Evolutionary conservation across 2,329 filamentous ascomycete genomes (phyloP).

Genomic region (Trichoderma semiorbis): DNA sequence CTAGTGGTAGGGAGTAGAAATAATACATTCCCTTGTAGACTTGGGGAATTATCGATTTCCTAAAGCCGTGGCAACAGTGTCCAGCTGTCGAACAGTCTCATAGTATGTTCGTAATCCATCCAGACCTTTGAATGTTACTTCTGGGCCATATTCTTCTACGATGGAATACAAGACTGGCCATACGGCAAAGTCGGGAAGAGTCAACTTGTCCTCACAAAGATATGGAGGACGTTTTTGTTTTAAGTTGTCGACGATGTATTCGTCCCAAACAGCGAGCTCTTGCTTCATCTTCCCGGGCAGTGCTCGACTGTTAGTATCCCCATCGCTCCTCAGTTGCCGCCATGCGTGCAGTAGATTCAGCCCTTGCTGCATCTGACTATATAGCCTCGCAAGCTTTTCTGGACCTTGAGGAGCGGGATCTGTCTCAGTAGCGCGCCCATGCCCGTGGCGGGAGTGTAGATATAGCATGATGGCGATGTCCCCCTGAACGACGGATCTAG

Average conservation of each 20-base stretch:
- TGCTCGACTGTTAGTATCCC: slow-evolving; percentile 13
- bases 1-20: neutral
- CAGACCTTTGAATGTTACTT: slow-evolving; percentile 30
- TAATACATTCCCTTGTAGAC: neutral
- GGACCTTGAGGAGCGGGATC: slow-evolving; percentile 25
- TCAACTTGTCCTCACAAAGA: slow-evolving; percentile 41
- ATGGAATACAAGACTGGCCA: slow-evolving; percentile 54
- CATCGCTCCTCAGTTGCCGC: slow-evolving; percentile 23
- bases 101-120: slow-evolving; percentile 38
- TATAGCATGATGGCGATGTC: slow-evolving; percentile 56
- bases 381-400: slow-evolving; percentile 34
- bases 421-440: slow-evolving; percentile 22
- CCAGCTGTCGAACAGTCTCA: slow-evolving; percentile 25
- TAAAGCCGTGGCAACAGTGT: slow-evolving; percentile 26
- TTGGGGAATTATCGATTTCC: neutral
- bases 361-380: slow-evolving; percentile 42
- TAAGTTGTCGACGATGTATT: slow-evolving; percentile 26
- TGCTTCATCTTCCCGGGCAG: slow-evolving; percentile 26
- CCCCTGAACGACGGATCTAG: slow-evolving; percentile 46
- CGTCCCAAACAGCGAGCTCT: slow-evolving; percentile 42
- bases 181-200: slow-evolving; percentile 53
- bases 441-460: slow-evolving; percentile 52
- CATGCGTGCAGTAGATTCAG: slow-evolving; percentile 37
- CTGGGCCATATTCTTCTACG: slow-evolving; percentile 31
- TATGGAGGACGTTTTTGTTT: slow-evolving; percentile 34